phyloP scores from a whole-genome alignment of 2,329 filamentous ascomycete species.

The Trichoderma simmonsii region DNA sequence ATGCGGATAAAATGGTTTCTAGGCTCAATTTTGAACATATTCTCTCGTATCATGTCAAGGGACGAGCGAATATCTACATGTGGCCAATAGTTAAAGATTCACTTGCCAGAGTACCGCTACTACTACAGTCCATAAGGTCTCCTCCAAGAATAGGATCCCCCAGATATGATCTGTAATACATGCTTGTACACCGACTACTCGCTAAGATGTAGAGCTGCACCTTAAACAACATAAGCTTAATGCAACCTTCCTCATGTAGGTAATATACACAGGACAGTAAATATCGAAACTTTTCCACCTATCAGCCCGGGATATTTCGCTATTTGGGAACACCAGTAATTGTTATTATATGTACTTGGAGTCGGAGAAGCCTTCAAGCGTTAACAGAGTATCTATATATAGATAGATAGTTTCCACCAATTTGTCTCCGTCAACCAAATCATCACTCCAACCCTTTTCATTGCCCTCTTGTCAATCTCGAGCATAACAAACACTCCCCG shows the following conservation, averaged over 20 bases:
- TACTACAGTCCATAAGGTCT: not conserved
- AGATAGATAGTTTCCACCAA: not conserved
- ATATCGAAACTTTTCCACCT: not conserved
- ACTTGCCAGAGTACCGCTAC: not conserved
- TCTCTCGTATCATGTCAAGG: not conserved
- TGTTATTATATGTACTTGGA: not conserved
- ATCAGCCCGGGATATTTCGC: not conserved
- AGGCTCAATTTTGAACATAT: not conserved
- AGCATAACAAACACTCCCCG: not conserved
- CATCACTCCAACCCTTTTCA: not conserved
- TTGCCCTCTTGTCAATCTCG: not conserved
- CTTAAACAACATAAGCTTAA: constrained; percentile 10
- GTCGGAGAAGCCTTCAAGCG: not conserved
- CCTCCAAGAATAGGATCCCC: not conserved
- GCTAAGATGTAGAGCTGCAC: not conserved
- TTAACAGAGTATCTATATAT: not conserved
- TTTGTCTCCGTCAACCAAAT: not conserved
- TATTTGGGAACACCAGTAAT: not conserved
- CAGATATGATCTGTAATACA: not conserved
- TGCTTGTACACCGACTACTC: not conserved
- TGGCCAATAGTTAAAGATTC: too few relatives aligned
- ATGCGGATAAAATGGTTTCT: not conserved
- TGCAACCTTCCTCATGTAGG: not conserved
- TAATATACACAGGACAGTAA: not conserved
- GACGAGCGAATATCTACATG: not conserved